Evolutionary conservation across 169 alveolate species (phyloP).

Genomic region (Plasmodium chabaudi): DNA sequence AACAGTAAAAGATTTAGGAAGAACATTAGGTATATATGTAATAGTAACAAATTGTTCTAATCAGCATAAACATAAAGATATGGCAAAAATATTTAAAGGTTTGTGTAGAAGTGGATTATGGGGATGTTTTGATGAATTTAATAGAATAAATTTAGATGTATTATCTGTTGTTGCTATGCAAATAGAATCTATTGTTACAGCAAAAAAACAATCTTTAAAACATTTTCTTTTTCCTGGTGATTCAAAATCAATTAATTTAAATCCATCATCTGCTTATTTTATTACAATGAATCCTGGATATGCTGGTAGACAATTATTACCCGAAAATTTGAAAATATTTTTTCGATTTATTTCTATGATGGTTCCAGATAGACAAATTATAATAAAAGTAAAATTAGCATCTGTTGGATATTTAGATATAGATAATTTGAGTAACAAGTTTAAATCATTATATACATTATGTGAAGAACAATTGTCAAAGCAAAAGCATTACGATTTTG

Average conservation of each 20-base stretch:
- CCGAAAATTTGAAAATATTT: slow-evolving; percentile 95
- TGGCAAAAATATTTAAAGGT: slow-evolving; percentile 97
- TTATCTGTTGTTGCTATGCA: slow-evolving; percentile 96
- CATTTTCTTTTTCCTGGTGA: slow-evolving; percentile 88
- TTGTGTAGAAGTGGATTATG: slow-evolving; percentile 97
- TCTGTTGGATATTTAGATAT: slow-evolving; percentile 97
- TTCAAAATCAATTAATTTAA: slow-evolving; percentile 92
- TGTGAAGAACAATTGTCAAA: slow-evolving; percentile 94
- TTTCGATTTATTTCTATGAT: slow-evolving; percentile 95
- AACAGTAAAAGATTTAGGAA: slow-evolving; percentile 98
- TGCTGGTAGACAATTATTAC: slow-evolving; percentile 97
- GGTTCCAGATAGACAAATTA: slow-evolving; percentile 92
- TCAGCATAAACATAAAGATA: slow-evolving; percentile 96
- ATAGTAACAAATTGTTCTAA: slow-evolving; percentile 99
- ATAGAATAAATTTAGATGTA: slow-evolving; percentile 96
- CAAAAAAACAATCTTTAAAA: slow-evolving; percentile 86
- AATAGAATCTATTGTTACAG: slow-evolving; percentile 93
- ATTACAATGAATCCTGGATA: slow-evolving; percentile 99
- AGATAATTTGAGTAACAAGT: slow-evolving; percentile 93
- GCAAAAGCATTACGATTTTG: slow-evolving; percentile 98
- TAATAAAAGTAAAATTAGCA: slow-evolving; percentile 94
- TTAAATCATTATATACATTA: slow-evolving; percentile 95
- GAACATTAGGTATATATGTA: slow-evolving; percentile 96
- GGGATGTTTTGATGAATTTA: slow-evolving; percentile 99
- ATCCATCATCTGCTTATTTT: slow-evolving; percentile 95